phyloP scores from a whole-genome alignment of 768 basidiomycete species.

The Collybiopsis luxurians region DNA sequence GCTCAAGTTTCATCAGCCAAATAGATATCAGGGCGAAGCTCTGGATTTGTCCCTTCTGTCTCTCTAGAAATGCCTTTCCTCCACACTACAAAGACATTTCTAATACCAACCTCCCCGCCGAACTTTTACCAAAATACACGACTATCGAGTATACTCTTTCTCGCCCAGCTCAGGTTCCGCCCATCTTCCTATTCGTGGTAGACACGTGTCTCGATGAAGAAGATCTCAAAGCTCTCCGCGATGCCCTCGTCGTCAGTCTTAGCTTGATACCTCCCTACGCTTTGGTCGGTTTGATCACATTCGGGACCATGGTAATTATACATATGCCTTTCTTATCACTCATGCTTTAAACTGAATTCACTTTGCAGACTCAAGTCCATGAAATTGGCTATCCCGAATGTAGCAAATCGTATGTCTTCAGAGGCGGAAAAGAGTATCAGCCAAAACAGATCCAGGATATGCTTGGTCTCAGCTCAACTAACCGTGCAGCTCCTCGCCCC shows the following conservation, averaged over 20 bases:
- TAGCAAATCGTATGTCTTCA: constrained; percentile 98
- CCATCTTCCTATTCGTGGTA: constrained; percentile 95
- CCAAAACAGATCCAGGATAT: constrained; percentile 98
- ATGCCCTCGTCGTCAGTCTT: constrained; percentile 92
- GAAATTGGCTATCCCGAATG: constrained; percentile 96
- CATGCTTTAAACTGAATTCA: background rate
- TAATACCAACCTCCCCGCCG: constrained; percentile 93
- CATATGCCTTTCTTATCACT: background rate
- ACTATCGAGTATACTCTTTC: constrained; percentile 99
- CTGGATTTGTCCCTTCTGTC: constrained; percentile 99
- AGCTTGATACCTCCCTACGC: constrained; percentile 92
- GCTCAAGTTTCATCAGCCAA: constrained; percentile 58
- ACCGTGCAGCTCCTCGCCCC: constrained; percentile 82
- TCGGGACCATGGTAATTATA: constrained; percentile 85
- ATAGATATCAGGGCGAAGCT: constrained; percentile 98
- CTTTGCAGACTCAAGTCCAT: constrained; percentile 89
- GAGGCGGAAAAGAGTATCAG: constrained; percentile 94
- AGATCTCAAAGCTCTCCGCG: constrained; percentile 92
- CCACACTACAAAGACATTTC: constrained; percentile 99
- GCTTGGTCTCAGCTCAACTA: constrained; percentile 81
- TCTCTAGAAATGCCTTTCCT: constrained; percentile 95
- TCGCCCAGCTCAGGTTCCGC: constrained; percentile 87
- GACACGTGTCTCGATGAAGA: constrained; percentile 97
- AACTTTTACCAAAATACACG: constrained; percentile 96
- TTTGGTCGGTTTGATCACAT: constrained; percentile 94